Conservation (phyloP, 75 land plant species). For the Isoetes taiwanensis region DNA sequence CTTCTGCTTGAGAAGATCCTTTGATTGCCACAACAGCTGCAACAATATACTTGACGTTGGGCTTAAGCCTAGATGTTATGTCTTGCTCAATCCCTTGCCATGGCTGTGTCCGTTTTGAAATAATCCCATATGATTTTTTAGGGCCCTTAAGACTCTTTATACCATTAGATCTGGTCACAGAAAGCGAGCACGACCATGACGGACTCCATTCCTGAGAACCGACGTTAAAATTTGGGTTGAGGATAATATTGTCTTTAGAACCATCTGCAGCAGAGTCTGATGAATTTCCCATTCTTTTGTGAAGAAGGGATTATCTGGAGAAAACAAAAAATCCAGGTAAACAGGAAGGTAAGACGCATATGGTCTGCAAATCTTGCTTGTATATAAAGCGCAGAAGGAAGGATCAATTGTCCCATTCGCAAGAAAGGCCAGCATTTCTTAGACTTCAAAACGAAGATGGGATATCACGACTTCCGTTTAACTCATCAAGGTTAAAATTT, state of each 20-base stretch:
- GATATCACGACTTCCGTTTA: no score
- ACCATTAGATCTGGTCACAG: neutral
- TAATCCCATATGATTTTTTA: slow-evolving; percentile 25
- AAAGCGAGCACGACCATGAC: neutral
- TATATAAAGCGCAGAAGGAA: no score
- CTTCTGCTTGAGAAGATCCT: slow-evolving; percentile 29
- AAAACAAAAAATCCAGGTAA: no score
- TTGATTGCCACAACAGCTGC: slow-evolving; percentile 39
- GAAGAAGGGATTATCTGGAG: no score
- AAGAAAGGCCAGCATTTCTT: no score
- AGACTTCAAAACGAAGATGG: no score
- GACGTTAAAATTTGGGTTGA: slow-evolving; percentile 6
- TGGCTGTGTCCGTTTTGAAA: slow-evolving; percentile 35
- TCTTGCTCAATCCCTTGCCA: slow-evolving; percentile 94
- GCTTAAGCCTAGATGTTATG: slow-evolving; percentile 36
- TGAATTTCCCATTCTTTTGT: no score
- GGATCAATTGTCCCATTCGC: no score
- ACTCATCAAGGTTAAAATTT: no score
- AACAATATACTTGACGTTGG: slow-evolving; percentile 31
- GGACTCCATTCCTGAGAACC: slow-evolving; percentile 5
- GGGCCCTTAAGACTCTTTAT: neutral
- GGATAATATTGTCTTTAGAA: slow-evolving; percentile 8
- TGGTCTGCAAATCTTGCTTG: no score
- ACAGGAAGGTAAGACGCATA: no score
- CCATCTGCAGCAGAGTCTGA: no score